Evolutionary conservation across 2,329 filamentous ascomycete species (phyloP).

Genomic region (Cladosporium sp.): DNA sequence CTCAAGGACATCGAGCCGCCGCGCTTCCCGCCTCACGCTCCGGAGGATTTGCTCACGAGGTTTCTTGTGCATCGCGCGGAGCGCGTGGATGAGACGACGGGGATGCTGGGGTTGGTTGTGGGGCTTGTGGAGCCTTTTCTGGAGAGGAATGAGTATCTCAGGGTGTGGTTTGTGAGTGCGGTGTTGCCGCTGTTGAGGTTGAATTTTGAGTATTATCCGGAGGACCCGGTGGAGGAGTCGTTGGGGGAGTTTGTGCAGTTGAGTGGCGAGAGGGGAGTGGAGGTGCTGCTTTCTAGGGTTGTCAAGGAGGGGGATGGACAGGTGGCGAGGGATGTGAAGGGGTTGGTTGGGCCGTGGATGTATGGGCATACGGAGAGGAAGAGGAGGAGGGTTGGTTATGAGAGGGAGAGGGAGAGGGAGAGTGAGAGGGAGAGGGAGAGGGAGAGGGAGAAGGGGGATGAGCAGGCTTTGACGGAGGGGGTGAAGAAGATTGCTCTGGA

Average conservation of each 20-base stretch:
- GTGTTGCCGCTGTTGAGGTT: constrained; percentile 66
- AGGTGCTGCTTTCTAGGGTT: constrained; percentile 48
- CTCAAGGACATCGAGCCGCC: constrained; percentile 55
- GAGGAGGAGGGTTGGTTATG: constrained; percentile 27
- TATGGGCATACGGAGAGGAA: constrained; percentile 61
- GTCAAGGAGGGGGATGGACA: constrained; percentile 17
- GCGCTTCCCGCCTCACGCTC: constrained; percentile 44
- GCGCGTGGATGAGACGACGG: constrained; percentile 66
- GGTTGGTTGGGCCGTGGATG: constrained; percentile 70
- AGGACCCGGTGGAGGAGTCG: constrained; percentile 52
- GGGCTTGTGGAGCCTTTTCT: constrained; percentile 67
- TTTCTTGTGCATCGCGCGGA: constrained; percentile 68
- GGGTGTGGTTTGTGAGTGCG: constrained; percentile 65
- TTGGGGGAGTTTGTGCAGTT: constrained; percentile 62
- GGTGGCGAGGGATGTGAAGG: constrained; percentile 63
- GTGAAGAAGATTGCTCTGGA: constrained; percentile 25
- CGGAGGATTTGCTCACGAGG: constrained; percentile 53
- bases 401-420: constrained; percentile 1
- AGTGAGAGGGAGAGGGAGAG: constrained; percentile 7
- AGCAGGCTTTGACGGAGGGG: constrained; percentile 11
- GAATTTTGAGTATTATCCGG: constrained; percentile 65
- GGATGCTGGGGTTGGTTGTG: constrained; percentile 65
- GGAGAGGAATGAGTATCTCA: constrained; percentile 55
- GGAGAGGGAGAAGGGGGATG: not conserved
- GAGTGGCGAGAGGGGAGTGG: constrained; percentile 55